Base-by-base conservation (phyloP, 2,329 filamentous ascomycete species). In the Colletotrichum destructivum region DNA sequence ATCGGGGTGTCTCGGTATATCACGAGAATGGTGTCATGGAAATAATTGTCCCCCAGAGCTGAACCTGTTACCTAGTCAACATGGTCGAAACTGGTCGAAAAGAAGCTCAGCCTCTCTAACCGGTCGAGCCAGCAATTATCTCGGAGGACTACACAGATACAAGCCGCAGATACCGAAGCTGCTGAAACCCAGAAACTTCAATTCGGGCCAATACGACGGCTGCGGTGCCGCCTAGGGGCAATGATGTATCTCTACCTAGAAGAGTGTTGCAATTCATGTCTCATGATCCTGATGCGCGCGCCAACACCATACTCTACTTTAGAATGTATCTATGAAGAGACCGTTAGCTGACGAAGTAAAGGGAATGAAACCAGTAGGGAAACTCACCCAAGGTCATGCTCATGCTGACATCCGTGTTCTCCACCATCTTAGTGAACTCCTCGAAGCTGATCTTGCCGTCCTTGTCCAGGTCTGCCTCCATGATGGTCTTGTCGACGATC, bases 401-500 rank as follows among this genome's bases (percentile, higher is more conserved):
- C 88, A 92, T 91, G 85, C 89, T 92, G 76, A 93, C 88, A 78
- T 93, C 91, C 68, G 96, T 98, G 82, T 93, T 97, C 88, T 98
- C 96, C 62, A 99, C 96, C 96, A 99, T 98, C 86, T 96, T 94
- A 73, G 92, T 96, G 81, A 99, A 99, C 88, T 99, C 96, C 84
- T 98, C 95, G 79, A 99, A 99, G 87, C 94, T 98, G 82, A 99
- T 98, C 88, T 97, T 97, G 79, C 96, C 96, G 82, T 99, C 96
- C 73, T 92, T 91, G 84, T 99, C 96, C 77, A 95, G 88, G 83
- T 99, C 96, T 60, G 96, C 96, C 86, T 99, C 96, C 96, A 98
- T 98, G 82, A 99, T 98, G 72, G 96, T 99, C 91, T 99, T 99
- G 87, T 99, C 96, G 77, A 99, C 96, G 81, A 99, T 99, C 90